phyloP scores from a whole-genome alignment of 805 yeast species.

The Wickerhamomyces bisporus region DNA sequence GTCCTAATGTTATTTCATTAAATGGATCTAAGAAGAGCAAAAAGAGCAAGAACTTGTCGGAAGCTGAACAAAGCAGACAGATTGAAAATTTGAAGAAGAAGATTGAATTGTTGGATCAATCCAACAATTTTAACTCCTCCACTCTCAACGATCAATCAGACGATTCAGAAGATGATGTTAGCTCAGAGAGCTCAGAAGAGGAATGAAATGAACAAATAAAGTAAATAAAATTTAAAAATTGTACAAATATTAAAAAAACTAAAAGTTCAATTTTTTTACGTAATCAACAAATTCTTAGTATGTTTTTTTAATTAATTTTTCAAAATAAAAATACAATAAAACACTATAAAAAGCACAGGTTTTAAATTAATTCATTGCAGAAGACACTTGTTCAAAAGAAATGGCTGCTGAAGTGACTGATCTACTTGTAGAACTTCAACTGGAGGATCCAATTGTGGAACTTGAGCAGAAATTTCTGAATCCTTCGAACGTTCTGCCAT shows the following conservation, averaged over 20 bases:
- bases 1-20: not conserved
- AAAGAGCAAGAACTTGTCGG: conserved; percentile 53
- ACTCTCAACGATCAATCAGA: conserved; percentile 28
- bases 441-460: conserved; percentile 9
- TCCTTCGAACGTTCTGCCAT: conserved; percentile 58
- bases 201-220: conserved; percentile 35
- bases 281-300: too few relatives aligned
- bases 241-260: too few relatives aligned
- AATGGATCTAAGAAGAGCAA: conserved; percentile 29
- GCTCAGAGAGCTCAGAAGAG: conserved; percentile 69
- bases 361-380: too few relatives aligned
- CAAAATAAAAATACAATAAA: too few relatives aligned
- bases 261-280: too few relatives aligned
- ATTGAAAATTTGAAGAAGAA: conserved; percentile 70
- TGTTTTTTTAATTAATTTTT: too few relatives aligned
- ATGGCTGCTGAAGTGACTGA: too few relatives aligned
- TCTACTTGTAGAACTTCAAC: not conserved
- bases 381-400: too few relatives aligned
- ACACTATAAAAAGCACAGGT: too few relatives aligned
- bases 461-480: conserved; percentile 43
- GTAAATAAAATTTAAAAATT: not conserved
- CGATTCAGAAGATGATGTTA: conserved; percentile 49
- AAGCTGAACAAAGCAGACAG: conserved; percentile 61
- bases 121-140: conserved; percentile 11
- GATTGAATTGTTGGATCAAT: conserved; percentile 60